Evolutionary conservation across 1,284 basidiomycete species (phyloP).

Genomic region (Fomes fomentarius): DNA sequence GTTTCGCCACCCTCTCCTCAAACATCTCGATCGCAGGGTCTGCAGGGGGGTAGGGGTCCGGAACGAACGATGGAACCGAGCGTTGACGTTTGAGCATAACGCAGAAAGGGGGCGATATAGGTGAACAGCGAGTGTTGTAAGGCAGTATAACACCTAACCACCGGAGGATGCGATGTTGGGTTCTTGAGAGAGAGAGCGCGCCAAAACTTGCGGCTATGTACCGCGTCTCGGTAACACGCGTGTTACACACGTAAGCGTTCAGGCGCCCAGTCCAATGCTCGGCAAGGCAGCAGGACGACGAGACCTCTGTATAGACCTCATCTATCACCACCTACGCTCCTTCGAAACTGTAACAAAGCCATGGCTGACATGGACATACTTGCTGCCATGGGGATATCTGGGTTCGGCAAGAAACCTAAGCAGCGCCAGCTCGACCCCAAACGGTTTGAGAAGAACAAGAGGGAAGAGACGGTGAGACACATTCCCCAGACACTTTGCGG

Average conservation of each 20-base stretch:
- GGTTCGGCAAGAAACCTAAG: constrained; percentile 73
- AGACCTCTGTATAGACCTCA: too few relatives aligned
- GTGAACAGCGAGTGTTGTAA: neutral
- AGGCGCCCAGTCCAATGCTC: neutral
- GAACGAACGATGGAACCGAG: constrained; percentile 51
- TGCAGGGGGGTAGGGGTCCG: constrained; percentile 35
- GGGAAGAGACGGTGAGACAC: constrained; percentile 44
- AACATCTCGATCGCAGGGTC: constrained; percentile 26
- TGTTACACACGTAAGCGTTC: constrained; percentile 17
- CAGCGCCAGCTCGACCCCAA: constrained; percentile 69
- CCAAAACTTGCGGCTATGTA: constrained; percentile 7
- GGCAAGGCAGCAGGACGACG: neutral
- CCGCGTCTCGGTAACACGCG: constrained; percentile 25
- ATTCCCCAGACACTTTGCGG: neutral
- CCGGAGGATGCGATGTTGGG: too few relatives aligned
- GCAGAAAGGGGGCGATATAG: neutral
- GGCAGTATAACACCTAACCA: neutral
- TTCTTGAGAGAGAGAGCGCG: too few relatives aligned
- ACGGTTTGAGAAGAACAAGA: constrained; percentile 77
- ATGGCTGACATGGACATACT: constrained; percentile 72
- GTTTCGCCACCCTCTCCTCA: constrained; percentile 35
- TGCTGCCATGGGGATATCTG: constrained; percentile 79
- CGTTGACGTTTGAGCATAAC: constrained; percentile 73
- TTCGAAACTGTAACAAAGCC: too few relatives aligned
- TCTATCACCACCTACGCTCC: too few relatives aligned